Evolutionary conservation across 805 yeast genomes (phyloP), one percentile per base, ranked within the genome.

Genomic region (Wickerhamomyces queroliae): DNA sequence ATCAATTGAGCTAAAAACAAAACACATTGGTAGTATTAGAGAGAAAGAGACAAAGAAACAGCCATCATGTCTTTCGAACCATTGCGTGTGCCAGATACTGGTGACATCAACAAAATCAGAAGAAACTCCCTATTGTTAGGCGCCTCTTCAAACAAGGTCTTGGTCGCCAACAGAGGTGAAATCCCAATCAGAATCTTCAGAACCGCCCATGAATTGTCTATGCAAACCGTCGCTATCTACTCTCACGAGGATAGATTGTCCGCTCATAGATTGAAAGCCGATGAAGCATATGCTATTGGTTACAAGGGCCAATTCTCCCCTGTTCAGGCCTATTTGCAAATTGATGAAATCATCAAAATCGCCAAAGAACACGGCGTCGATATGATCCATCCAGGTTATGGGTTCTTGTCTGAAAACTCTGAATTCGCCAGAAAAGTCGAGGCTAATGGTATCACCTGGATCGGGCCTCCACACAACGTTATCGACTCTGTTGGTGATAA

Each of bases 401-500:
- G 96, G 18, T 87, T 87, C 66, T 66, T 87, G 39, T 81, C 91
- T 20, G 96, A 90, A 67, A 90, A 90, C 70, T 76, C 96, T 18
- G 95, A 87, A 59, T 86, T 91, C 61, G 99, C 99, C 36, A 72
- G 78, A 48, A 91, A 89, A 64, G 96, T 91, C 39, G 91, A 78
- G 52, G 91, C 78, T 54, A 80, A 80, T 41, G 98, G 97, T 29
- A 83, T 91, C 57, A 86, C 86, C 38, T 91, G 99, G 98, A 77
- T 91, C 49, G 99, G 99, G 20, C 99, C 99, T 22, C 76, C 89
- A 17, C 78, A 83, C 54, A 69, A 70, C 40, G 93, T 95, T 44
- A 91, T 91, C 53, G 97, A 91, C 53, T 68, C 93, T 15, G 96
- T 91, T 23, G 99, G 99, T 62, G 99, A 91, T 68, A 91, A 91